Conservation (phyloP, 2,329 filamentous ascomycete species). For the Cadophora sp. region DNA sequence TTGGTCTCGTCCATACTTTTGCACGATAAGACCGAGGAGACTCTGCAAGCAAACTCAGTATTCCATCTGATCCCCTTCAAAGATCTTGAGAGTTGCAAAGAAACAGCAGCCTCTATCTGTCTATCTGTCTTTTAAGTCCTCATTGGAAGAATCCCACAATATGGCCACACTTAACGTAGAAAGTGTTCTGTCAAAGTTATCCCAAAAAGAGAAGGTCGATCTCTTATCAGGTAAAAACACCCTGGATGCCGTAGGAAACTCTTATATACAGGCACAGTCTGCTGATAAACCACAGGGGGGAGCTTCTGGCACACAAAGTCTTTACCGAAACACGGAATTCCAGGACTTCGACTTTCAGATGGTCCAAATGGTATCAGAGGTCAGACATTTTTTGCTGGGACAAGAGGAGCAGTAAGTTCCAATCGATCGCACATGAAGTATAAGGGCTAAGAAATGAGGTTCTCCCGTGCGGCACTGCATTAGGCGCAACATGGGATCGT, state of each 20-base stretch:
- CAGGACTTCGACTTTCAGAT: conserved; percentile 41
- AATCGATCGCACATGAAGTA: background rate
- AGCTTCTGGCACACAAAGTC: conserved; percentile 41
- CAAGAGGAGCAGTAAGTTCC: conserved; percentile 46
- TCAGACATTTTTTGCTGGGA: conserved; percentile 43
- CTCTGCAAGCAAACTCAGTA: too few relatives aligned
- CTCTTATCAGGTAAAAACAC: background rate
- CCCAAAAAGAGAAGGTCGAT: background rate
- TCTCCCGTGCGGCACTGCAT: background rate
- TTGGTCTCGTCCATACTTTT: too few relatives aligned
- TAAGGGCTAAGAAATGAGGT: background rate
- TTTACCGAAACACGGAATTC: conserved; percentile 36
- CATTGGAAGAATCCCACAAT: background rate
- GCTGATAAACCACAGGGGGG: conserved; percentile 14
- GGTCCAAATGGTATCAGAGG: conserved; percentile 43
- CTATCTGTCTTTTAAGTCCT: background rate
- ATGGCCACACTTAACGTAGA: background rate
- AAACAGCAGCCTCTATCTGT: background rate
- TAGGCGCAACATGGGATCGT: background rate
- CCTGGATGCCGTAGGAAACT: background rate
- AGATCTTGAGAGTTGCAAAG: too few relatives aligned
- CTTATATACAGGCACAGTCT: background rate
- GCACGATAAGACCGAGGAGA: too few relatives aligned
- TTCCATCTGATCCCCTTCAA: too few relatives aligned
- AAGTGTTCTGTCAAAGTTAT: background rate